Base-by-base conservation (phyloP, 805 yeast species). In the Candida tammaniensis region DNA sequence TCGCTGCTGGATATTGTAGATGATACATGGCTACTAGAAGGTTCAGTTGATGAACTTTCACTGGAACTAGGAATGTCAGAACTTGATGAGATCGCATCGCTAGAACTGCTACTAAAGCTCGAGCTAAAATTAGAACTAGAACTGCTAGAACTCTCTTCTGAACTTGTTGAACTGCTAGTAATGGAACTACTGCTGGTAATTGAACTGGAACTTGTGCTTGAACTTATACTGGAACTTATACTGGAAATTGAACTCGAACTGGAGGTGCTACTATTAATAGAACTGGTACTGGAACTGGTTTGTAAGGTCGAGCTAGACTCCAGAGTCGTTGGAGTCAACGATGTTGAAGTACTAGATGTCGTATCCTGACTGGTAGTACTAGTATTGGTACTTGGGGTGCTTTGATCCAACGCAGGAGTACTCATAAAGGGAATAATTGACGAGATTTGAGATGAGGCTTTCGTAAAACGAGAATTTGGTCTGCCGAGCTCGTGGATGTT, bases 191-290 rank as follows among this genome's bases (percentile, higher is more conserved):
- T n/a, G 9, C 25, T 29, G 12, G 39, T 17, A 26, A 12, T 29
- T 14, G 34, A 23, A 30, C 30, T 31, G 17, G 45, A 34, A 16
- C 35, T 34, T 22, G 33, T 17, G 15, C 14, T 24, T 22, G 17
- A 20, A 14, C 31, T 29, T 16, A 20, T 10, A 21, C 27, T 22
- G 6, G 27, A 6, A n/a, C 7, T n/a, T 18, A 17, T n/a, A 28
- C 17, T 18, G 8, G 24, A 22, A 10, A 13, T 22, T 25, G 18
- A 14, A 25, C 18, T 25, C 14, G 33, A 30, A 30, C 26, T 30
- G 7, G 6, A 4, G 14, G 30, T 5, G 17, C 9, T 16, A n/a
- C 17, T 9, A 15, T 5, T 4, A 14, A 25, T 14, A 20, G 9
- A 14, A 24, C 15, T 19, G 17, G 35, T 24, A 19, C 31, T 26